Evolutionary conservation across 495 filamentous ascomycete species (phyloP).

Genomic region (Aspergillus sclerotioniger): DNA sequence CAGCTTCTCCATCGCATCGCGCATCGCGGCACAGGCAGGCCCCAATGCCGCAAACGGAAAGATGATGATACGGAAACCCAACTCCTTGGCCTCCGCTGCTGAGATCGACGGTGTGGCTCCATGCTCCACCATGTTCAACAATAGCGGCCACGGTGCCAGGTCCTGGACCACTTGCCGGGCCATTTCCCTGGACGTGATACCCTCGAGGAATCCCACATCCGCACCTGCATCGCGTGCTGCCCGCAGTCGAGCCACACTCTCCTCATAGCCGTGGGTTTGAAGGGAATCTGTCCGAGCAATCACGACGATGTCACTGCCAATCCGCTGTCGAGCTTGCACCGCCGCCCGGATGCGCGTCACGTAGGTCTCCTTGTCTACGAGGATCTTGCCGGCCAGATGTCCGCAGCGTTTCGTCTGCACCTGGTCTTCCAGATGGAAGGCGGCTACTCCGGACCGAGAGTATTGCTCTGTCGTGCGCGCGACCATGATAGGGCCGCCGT

Average conservation of each 20-base stretch:
- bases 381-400: conserved; percentile 60
- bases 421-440: conserved; percentile 73
- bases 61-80: conserved; percentile 66
- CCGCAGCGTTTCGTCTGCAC: conserved; percentile 67
- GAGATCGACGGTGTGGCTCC: conserved; percentile 59
- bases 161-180: conserved; percentile 42
- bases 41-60: conserved; percentile 55
- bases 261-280: conserved; percentile 61
- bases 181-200: conserved; percentile 38
- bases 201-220: conserved; percentile 62
- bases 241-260: conserved; percentile 52
- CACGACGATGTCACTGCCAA: conserved; percentile 61
- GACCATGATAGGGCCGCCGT: conserved; percentile 64
- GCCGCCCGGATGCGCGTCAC: conserved; percentile 58
- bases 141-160: conserved; percentile 57
- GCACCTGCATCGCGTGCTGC: conserved; percentile 58
- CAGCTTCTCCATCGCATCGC: conserved; percentile 47
- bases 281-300: conserved; percentile 70
- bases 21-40: conserved; percentile 52
- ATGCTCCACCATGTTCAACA: conserved; percentile 66
- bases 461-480: conserved; percentile 62
- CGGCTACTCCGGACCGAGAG: conserved; percentile 63
- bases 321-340: conserved; percentile 46
- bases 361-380: conserved; percentile 55
- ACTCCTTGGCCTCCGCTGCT: conserved; percentile 54